Percentiles rank a stretch among this genome's conserved stretches.
These are phyloP conservation scores for Funneliformis caledonium DNA, from an alignment of 371 early-diverging fungal species.

Conservation along the genomic window DNA sequence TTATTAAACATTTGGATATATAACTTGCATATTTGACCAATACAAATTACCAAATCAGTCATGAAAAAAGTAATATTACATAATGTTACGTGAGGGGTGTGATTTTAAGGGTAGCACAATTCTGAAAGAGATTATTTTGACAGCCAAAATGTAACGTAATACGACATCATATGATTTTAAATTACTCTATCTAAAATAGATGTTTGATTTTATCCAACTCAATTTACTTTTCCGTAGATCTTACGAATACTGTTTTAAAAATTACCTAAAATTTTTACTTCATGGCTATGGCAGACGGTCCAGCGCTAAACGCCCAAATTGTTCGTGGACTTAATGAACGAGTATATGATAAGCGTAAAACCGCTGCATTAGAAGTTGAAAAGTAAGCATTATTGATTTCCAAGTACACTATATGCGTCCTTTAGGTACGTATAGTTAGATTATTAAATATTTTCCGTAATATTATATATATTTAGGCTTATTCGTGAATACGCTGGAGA, in stretches of 20 bases:
- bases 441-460: neutral
- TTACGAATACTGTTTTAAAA: neutral
- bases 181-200: neutral
- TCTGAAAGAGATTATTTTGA: too few species aligned
- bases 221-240: neutral
- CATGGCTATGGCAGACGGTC: slow-evolving; percentile 47
- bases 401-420: neutral
- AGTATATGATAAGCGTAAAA: slow-evolving; percentile 88
- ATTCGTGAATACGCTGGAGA: slow-evolving; percentile 62
- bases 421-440: neutral
- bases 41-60: too few species aligned
- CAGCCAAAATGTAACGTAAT: neutral
- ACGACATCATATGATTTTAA: neutral
- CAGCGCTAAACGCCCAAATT: slow-evolving; percentile 48
- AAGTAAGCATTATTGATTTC: slow-evolving; percentile 50
- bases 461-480: slow-evolving; percentile 54
- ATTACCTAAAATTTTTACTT: neutral
- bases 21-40: too few species aligned
- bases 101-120: too few species aligned
- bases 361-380: slow-evolving; percentile 88
- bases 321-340: slow-evolving; percentile 78
- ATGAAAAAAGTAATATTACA: too few species aligned
- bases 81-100: too few species aligned
- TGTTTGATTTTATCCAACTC: neutral
- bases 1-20: too few species aligned